These are phyloP conservation scores for Tulasnella sp. DNA, from an alignment of 768 basidiomycete species.

Conservation along the genomic window DNA sequence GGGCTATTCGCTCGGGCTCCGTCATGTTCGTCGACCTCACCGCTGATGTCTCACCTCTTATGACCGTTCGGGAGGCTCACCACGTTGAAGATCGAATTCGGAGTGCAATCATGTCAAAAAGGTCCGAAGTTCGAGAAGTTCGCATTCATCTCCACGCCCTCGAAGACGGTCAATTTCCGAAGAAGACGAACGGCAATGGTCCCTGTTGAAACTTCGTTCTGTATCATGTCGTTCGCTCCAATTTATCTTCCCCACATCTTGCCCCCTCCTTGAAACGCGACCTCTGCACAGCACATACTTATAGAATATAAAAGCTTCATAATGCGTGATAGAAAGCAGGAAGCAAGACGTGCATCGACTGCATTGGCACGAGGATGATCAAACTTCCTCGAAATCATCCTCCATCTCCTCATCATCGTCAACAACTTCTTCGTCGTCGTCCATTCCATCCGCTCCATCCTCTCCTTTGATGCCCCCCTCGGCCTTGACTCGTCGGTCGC, in stretches of 20 bases:
- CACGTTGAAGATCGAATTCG: slow-evolving; percentile 56
- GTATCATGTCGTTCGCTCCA: not conserved
- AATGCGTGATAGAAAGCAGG: not conserved
- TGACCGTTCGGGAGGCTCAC: slow-evolving; percentile 53
- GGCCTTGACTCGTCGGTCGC: not conserved
- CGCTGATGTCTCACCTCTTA: slow-evolving; percentile 52
- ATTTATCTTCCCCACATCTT: not conserved
- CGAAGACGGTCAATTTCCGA: not conserved
- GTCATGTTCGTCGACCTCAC: slow-evolving; percentile 75
- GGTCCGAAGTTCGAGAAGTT: slow-evolving; percentile 67
- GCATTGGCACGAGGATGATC: not conserved
- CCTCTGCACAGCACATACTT: not conserved
- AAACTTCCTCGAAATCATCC: slow-evolving; percentile 22
- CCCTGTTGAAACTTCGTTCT: not conserved
- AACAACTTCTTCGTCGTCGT: not conserved
- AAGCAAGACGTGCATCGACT: not conserved
- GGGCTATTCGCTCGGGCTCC: slow-evolving; percentile 72
- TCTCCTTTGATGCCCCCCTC: not conserved
- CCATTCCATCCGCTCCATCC: not conserved
- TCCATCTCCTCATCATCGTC: slow-evolving; percentile 20
- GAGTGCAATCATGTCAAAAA: slow-evolving; percentile 44
- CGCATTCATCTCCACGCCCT: slow-evolving; percentile 13
- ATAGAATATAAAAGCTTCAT: not conserved
- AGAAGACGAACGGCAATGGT: not conserved
- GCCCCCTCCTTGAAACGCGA: not conserved